A percentile compares a stretch with the other conserved stretches of the same genome.
phyloP scores from a whole-genome alignment of 257 asterid species.

The Marsdenia floribunda region DNA sequence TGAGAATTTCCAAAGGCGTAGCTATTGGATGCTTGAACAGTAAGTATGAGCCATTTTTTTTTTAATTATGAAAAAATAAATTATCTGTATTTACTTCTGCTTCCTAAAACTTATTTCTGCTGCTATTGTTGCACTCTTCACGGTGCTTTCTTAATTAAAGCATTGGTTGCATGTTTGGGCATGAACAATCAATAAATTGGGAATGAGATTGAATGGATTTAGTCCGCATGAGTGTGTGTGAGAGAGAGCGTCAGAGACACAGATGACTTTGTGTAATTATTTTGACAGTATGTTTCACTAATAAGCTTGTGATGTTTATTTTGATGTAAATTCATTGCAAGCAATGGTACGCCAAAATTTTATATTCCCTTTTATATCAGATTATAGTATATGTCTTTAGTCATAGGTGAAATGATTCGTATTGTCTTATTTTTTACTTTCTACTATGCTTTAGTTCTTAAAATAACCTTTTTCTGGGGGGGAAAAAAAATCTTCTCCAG shows the following conservation, averaged over 20 bases:
- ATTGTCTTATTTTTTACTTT: neutral
- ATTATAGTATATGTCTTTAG: neutral
- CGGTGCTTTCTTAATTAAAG: neutral
- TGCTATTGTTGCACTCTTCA: neutral
- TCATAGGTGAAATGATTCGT: neutral
- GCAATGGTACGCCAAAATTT: neutral
- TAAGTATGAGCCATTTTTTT: slow-evolving; percentile 38
- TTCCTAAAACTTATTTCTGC: slow-evolving; percentile 5
- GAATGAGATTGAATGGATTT: neutral
- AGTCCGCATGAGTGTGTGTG: no score
- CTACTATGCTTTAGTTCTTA: neutral
- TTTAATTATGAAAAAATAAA: neutral
- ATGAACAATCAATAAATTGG: neutral
- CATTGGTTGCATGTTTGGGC: neutral
- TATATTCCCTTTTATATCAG: neutral
- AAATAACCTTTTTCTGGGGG: neutral
- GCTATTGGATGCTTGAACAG: slow-evolving; percentile 99
- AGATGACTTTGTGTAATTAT: no score
- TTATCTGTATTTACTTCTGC: slow-evolving; percentile 2
- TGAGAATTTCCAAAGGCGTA: slow-evolving; percentile 89
- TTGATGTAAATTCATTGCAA: neutral
- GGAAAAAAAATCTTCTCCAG: neutral
- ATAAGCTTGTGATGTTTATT: neutral
- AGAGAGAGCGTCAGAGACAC: no score
- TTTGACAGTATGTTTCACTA: neutral